Conservation (phyloP, 129 eudicot genomes). For the Chrysanthemum seticuspe region DNA sequence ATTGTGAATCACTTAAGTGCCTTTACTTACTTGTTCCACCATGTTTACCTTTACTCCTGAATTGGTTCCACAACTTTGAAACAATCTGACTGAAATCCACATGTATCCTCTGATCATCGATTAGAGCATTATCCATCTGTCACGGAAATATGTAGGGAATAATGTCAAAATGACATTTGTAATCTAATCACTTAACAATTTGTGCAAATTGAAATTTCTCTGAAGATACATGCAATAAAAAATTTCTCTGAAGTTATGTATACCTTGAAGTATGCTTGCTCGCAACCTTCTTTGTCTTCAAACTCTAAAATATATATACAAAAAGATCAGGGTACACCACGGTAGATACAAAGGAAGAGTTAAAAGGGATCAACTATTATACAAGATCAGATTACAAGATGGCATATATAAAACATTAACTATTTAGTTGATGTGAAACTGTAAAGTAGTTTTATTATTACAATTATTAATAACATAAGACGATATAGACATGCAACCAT, state of each 20-base stretch:
- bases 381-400: not conserved
- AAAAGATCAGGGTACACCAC: slow-evolving; percentile 21
- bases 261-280: slow-evolving; percentile 94
- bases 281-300: slow-evolving; percentile 78
- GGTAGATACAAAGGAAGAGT: not conserved
- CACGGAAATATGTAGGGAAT: slow-evolving; percentile 20
- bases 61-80: slow-evolving; percentile 90
- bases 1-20: not conserved
- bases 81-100: slow-evolving; percentile 99
- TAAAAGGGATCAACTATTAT: not conserved
- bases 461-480: too few species aligned
- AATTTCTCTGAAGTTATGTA: slow-evolving; percentile 10
- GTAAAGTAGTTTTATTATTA: too few species aligned
- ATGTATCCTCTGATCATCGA: slow-evolving; percentile 93
- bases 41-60: slow-evolving; percentile 67
- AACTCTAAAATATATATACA: slow-evolving; percentile 55
- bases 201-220: not conserved
- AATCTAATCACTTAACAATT: not conserved
- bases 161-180: slow-evolving; percentile 8
- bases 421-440: too few species aligned
- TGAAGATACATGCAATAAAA: slow-evolving; percentile 1
- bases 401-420: too few species aligned
- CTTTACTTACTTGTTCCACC: slow-evolving; percentile 41
- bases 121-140: slow-evolving; percentile 91
- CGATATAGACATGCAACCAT: too few species aligned